Conservation (phyloP, 108 stramenopile genomes). For the Nitzschia sp. region DNA sequence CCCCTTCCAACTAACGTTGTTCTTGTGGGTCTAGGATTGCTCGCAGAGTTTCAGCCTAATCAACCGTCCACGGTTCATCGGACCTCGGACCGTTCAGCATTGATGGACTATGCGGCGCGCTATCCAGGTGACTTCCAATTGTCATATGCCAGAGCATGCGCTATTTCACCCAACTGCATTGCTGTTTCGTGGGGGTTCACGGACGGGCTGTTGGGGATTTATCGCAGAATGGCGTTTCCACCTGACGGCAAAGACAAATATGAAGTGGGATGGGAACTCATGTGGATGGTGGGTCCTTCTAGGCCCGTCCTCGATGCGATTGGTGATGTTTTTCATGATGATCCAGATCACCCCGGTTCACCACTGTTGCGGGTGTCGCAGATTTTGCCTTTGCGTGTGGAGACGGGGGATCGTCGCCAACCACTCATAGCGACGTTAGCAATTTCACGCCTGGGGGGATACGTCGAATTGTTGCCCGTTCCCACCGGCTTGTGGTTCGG, state of each 20-base stretch:
- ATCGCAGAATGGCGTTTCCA: conserved; percentile 41
- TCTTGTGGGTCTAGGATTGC: conserved; percentile 38
- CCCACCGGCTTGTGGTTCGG: conserved; percentile 62
- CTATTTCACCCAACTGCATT: conserved; percentile 63
- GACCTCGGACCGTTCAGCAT: conserved; percentile 43
- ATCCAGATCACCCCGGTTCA: conserved; percentile 26
- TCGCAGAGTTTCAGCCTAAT: conserved; percentile 41
- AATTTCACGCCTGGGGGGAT: conserved; percentile 74
- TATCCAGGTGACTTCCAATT: conserved; percentile 34
- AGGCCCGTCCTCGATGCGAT: conserved; percentile 30
- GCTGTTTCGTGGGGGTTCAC: conserved; percentile 74
- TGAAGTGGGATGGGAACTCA: conserved; percentile 26
- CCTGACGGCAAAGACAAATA: conserved; percentile 9
- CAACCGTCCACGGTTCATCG: neutral
- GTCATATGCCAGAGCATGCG: conserved; percentile 50
- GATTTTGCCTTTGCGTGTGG: conserved; percentile 18
- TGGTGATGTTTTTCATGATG: conserved; percentile 33
- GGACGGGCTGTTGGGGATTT: conserved; percentile 66
- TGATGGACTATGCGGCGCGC: conserved; percentile 21
- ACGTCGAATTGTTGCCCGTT: conserved; percentile 69
- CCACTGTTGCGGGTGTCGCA: conserved; percentile 28
- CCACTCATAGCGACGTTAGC: conserved; percentile 40
- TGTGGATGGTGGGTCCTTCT: conserved; percentile 46
- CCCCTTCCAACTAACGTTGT: conserved; percentile 3
- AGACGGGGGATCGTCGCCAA: conserved; percentile 20